phyloP scores from a whole-genome alignment of 1,139 yeast species.

The Candida sp. region DNA sequence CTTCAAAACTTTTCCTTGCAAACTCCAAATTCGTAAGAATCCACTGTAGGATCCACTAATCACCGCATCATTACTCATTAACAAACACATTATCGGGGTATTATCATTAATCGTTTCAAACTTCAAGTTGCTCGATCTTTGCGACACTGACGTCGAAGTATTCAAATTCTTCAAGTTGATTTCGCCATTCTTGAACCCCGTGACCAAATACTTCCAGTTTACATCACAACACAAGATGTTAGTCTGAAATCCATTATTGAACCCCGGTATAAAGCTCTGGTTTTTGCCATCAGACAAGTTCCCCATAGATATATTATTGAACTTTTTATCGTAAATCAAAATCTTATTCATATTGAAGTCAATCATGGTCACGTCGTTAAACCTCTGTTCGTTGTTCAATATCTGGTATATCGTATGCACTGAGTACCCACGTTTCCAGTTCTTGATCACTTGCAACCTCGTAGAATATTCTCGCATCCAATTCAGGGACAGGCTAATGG shows the following conservation, averaged over 20 bases:
- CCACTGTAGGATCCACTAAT: conserved; percentile 32
- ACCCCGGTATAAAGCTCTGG: conserved; percentile 45
- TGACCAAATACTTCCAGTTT: conserved; percentile 39
- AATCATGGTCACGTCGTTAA: conserved; percentile 30
- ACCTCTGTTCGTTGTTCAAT: conserved; percentile 29
- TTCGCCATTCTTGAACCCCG: conserved; percentile 34
- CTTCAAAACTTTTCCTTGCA: conserved; percentile 26
- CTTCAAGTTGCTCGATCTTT: conserved; percentile 25
- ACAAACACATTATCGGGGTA: conserved; percentile 23
- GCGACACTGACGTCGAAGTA: conserved; percentile 34
- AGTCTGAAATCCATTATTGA: conserved; percentile 17
- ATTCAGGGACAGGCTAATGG: conserved; percentile 53
- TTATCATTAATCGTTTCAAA: conserved; percentile 15
- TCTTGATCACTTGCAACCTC: conserved; percentile 44
- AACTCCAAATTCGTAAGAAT: conserved; percentile 28
- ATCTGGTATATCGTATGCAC: conserved; percentile 34
- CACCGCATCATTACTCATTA: conserved; percentile 27
- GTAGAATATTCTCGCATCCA: conserved; percentile 63
- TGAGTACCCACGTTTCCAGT: conserved; percentile 56
- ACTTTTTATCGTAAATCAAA: conserved; percentile 32
- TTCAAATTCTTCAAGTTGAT: conserved; percentile 35
- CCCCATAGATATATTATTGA: conserved; percentile 43
- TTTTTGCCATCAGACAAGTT: conserved; percentile 44
- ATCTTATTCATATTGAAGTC: conserved; percentile 43
- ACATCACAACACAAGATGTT: conserved; percentile 26